Evolutionary conservation across 805 yeast genomes (phyloP), one percentile per base, ranked within the genome.

Genomic region (Wickerhamomyces alni): DNA sequence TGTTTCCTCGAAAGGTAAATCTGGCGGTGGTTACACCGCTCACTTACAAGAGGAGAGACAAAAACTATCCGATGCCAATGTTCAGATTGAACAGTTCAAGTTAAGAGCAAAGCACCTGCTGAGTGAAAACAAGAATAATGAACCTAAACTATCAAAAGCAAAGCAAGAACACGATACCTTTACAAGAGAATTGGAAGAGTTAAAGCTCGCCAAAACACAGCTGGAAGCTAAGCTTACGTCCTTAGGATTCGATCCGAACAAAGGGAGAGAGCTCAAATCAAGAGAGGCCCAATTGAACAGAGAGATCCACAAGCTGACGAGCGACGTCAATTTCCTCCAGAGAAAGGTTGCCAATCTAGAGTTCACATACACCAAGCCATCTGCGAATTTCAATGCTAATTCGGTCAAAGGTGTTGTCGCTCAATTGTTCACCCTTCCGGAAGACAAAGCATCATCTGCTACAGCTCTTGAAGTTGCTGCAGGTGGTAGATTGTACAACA

Each of bases 401-500:
- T 69, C 82, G 1, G 94, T 93, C 4, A 82, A 80, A 54, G 99
- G 99, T 33, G 75, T 88, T 15, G 95, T 91, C 12, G 96, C 95
- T 2, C 93, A 85, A 54, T 64, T 93, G 36, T 87, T 94, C 56
- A 61, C 70, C 1, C 57, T 93, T 17, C 72, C 73, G 15, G 77
- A 80, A 33, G 57, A 67, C 1, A 75, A 82, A 36, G 57, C 63
- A 39, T 73, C 75, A 19, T 77, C 80, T 39, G 82, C 95, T 1
- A 69, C 81, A 19, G 99, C 99, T 1, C 66, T 93, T 27, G 97
- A 93, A 61, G 82, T 87, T 2, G 82, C 95, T 57, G 99, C 97
- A 2, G 99, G 99, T 35, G 94, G 91, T 5, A 70, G 89, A 50
- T 62, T 94, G 24, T 94, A 78, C 59, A 88, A 89, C 53, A 85